Evolutionary conservation across 495 filamentous ascomycete species (phyloP).

Genomic region (Hyphodiscus hymeniophilus): DNA sequence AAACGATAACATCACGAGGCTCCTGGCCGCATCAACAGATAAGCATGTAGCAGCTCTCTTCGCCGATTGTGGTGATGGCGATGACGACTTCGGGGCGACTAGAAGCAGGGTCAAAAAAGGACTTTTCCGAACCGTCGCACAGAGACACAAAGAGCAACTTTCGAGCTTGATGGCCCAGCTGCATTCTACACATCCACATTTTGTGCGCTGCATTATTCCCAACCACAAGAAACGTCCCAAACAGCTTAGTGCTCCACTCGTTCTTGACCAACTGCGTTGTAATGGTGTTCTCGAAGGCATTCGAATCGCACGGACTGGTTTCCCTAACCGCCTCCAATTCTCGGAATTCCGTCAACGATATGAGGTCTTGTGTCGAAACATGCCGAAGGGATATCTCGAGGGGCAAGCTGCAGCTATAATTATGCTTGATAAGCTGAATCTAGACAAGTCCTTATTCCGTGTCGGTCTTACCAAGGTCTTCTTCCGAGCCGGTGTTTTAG

Average conservation of each 20-base stretch:
- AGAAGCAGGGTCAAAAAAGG: constrained; percentile 93
- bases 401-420: constrained; percentile 76
- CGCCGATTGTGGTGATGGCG: constrained; percentile 70
- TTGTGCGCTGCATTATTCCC: constrained; percentile 94
- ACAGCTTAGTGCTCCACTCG: constrained; percentile 77
- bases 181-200: constrained; percentile 94
- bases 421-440: constrained; percentile 81
- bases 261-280: constrained; percentile 91
- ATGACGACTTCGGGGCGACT: constrained; percentile 51
- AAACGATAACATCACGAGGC: constrained; percentile 89
- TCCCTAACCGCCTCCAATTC: constrained; percentile 89
- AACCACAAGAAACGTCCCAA: constrained; percentile 99
- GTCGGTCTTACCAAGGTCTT: constrained; percentile 97
- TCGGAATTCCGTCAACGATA: constrained; percentile 93
- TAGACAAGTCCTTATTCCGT: constrained; percentile 81
- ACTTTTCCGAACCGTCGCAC: constrained; percentile 92
- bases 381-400: constrained; percentile 87
- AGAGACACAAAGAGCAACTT: constrained; percentile 95
- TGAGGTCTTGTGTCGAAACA: constrained; percentile 84
- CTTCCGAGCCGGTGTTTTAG: constrained; percentile 92
- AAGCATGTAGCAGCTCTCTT: constrained; percentile 81
- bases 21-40: constrained; percentile 75
- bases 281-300: constrained; percentile 99
- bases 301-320: constrained; percentile 94
- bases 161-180: constrained; percentile 93